phyloP scores from a whole-genome alignment of 1,284 basidiomycete genomes.

The Hemileia vastatrix region DNA sequence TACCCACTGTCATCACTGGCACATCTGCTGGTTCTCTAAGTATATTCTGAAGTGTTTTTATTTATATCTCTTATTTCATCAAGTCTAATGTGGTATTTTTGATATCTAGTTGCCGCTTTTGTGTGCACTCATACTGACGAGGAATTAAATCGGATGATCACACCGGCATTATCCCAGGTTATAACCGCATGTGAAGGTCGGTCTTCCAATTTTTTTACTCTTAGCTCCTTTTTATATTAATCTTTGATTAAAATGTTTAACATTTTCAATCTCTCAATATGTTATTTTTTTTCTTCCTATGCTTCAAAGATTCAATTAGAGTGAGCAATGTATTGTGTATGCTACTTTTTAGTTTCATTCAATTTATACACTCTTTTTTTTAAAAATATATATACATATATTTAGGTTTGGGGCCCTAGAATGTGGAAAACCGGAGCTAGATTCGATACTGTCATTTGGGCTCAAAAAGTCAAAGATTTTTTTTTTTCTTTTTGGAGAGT shows the following conservation, averaged over 20 bases:
- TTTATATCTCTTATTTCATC: not conserved
- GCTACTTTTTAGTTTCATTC: too few species aligned
- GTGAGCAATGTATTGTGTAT: too few species aligned
- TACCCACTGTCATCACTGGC: conserved; percentile 79
- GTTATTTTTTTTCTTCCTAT: too few species aligned
- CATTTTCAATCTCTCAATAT: too few species aligned
- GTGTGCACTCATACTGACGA: conserved; percentile 81
- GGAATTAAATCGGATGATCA: conserved; percentile 67
- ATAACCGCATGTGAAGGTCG: conserved; percentile 82
- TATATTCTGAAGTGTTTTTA: conserved; percentile 12
- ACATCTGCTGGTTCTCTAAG: conserved; percentile 82
- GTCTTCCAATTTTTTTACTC: not conserved
- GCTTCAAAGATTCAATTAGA: too few species aligned
- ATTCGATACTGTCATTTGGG: conserved; percentile 86
- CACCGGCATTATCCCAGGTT: conserved; percentile 71
- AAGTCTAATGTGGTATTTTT: not conserved
- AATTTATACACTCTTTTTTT: not conserved
- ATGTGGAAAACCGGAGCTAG: conserved; percentile 80
- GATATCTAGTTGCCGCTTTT: conserved; percentile 53
- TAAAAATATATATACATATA: too few species aligned
- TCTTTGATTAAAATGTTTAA: too few species aligned
- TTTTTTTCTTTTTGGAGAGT: conserved; percentile 10
- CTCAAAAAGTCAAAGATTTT: conserved; percentile 58
- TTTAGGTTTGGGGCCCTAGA: conserved; percentile 62
- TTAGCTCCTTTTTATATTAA: not conserved